Conservation (phyloP, 2,329 filamentous ascomycete species). For the Colletotrichum sp. region DNA sequence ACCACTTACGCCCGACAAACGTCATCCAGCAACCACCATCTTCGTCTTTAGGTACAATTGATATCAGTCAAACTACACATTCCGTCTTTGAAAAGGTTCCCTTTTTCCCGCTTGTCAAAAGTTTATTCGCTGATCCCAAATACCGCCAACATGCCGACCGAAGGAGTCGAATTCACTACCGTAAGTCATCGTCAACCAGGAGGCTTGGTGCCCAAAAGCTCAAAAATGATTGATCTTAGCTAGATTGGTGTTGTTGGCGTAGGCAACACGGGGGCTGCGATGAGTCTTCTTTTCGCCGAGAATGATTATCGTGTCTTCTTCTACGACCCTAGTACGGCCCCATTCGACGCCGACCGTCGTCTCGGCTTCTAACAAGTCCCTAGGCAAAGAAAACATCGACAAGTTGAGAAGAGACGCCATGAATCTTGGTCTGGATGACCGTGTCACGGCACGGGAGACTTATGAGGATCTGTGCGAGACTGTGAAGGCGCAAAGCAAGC, state of each 20-base stretch:
- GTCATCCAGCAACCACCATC: background rate
- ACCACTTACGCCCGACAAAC: background rate
- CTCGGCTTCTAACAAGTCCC: background rate
- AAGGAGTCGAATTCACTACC: background rate
- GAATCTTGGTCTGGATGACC: conserved; percentile 30
- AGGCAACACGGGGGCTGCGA: conserved; percentile 64
- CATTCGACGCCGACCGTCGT: background rate
- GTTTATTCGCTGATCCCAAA: background rate
- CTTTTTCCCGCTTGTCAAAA: background rate
- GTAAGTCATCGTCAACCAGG: background rate
- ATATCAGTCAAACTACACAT: background rate
- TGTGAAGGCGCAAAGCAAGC: background rate
- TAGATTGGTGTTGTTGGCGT: conserved; percentile 62
- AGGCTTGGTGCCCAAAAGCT: background rate
- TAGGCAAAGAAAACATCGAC: conserved; percentile 47
- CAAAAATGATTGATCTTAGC: background rate
- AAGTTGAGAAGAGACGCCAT: conserved; percentile 37
- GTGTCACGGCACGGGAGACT: conserved; percentile 31
- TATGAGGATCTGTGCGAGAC: conserved; percentile 33
- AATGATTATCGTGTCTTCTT: conserved; percentile 58
- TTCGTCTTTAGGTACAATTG: background rate
- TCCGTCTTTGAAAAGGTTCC: background rate
- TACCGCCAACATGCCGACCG: background rate
- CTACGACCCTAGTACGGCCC: conserved; percentile 48
- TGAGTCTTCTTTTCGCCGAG: conserved; percentile 64